These are phyloP conservation scores for Auriscalpium vulgare DNA, from an alignment of 768 basidiomycete genomes.

Conservation along the genomic window DNA sequence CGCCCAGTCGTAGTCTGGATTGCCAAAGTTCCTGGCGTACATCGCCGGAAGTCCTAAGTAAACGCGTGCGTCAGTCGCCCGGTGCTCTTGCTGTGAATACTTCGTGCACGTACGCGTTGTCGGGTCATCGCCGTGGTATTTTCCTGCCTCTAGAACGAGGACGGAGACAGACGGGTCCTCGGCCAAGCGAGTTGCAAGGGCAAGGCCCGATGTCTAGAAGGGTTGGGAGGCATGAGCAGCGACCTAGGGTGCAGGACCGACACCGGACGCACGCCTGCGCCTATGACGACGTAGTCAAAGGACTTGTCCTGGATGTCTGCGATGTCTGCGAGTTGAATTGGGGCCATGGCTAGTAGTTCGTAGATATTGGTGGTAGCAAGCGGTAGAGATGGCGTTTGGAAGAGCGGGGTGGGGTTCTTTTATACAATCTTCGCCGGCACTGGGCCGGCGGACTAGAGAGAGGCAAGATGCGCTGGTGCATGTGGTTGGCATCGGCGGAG, in stretches of 20 bases:
- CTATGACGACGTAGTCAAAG: conserved; percentile 2
- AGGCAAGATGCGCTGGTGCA: no score
- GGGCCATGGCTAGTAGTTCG: no score
- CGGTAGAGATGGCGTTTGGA: no score
- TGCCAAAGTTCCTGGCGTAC: conserved; percentile 8
- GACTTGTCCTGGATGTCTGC: neutral
- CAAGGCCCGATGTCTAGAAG: conserved; percentile 9
- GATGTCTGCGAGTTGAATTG: neutral
- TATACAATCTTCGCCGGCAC: no score
- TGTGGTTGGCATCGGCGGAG: no score
- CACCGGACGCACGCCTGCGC: neutral
- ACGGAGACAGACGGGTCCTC: conserved; percentile 12
- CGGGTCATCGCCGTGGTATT: conserved; percentile 1
- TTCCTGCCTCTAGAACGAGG: conserved; percentile 11
- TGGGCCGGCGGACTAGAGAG: no score
- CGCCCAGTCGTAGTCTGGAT: conserved; percentile 15
- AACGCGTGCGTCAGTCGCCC: neutral
- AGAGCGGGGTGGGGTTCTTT: no score
- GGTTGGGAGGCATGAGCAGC: neutral
- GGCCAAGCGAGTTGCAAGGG: conserved; percentile 12
- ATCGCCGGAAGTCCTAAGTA: conserved; percentile 6
- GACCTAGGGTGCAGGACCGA: no score
- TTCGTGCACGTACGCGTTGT: neutral
- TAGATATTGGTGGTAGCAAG: no score
- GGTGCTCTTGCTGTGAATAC: neutral